phyloP scores from a whole-genome alignment of 805 yeast genomes.

The Deakozyma indianensis region DNA sequence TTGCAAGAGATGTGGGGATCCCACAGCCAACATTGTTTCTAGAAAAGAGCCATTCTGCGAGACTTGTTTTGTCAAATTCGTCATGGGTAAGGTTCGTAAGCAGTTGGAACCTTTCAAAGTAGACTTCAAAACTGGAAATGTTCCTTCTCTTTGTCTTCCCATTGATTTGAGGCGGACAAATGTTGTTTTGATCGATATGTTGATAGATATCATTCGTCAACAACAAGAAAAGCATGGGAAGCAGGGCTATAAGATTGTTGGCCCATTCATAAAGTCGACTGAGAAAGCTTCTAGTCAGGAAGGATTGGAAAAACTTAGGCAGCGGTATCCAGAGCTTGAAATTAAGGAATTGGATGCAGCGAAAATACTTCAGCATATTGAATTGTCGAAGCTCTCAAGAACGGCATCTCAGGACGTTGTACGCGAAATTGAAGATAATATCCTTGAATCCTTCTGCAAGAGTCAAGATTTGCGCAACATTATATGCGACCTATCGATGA shows the following conservation, averaged over 20 bases:
- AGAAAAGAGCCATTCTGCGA: slow-evolving; percentile 54
- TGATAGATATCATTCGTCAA: slow-evolving; percentile 44
- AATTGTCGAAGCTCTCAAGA: slow-evolving; percentile 26
- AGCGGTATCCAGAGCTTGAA: slow-evolving; percentile 18
- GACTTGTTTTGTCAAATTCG: slow-evolving; percentile 54
- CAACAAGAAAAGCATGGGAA: slow-evolving; percentile 47
- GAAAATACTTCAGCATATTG: slow-evolving; percentile 8
- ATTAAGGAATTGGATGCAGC: slow-evolving; percentile 6
- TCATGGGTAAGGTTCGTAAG: slow-evolving; percentile 68
- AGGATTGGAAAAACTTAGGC: slow-evolving; percentile 13
- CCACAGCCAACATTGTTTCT: slow-evolving; percentile 30
- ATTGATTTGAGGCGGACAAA: slow-evolving; percentile 58
- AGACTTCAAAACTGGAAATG: slow-evolving; percentile 30
- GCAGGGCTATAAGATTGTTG: slow-evolving; percentile 53
- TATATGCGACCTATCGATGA: slow-evolving; percentile 67
- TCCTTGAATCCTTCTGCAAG: slow-evolving; percentile 34
- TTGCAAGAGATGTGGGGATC: slow-evolving; percentile 39
- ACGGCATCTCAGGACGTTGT: slow-evolving; percentile 55
- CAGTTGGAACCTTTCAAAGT: slow-evolving; percentile 71
- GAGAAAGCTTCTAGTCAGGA: slow-evolving; percentile 8
- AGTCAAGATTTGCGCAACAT: slow-evolving; percentile 34
- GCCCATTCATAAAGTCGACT: slow-evolving; percentile 34
- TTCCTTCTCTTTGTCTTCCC: slow-evolving; percentile 40
- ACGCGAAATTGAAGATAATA: slow-evolving; percentile 30
- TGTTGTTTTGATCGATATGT: slow-evolving; percentile 51